phyloP scores from a whole-genome alignment of 2,329 filamentous ascomycete genomes.

The Cladosporium sp. region DNA sequence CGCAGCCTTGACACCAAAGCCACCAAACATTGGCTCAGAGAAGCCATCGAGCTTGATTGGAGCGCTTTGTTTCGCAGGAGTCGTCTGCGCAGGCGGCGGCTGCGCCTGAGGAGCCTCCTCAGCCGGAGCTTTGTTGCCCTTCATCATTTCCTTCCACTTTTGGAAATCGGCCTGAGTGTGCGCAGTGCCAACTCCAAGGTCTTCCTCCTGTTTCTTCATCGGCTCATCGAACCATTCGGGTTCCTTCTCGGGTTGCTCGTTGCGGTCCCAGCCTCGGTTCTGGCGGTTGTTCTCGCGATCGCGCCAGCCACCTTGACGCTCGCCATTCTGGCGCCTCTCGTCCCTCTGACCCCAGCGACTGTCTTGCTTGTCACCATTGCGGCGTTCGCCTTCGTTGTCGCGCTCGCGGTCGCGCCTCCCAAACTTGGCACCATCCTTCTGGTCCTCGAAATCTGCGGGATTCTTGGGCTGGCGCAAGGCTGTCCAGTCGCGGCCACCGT shows the following conservation, averaged over 20 bases:
- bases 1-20: slow-evolving; percentile 48
- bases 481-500: slow-evolving; percentile 53
- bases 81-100: slow-evolving; percentile 17
- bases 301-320: slow-evolving; percentile 56
- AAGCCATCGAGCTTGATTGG: slow-evolving; percentile 61
- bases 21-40: slow-evolving; percentile 73
- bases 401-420: slow-evolving; percentile 25
- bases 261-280: slow-evolving; percentile 52
- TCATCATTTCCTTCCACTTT: slow-evolving; percentile 89
- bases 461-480: slow-evolving; percentile 62
- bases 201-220: slow-evolving; percentile 60
- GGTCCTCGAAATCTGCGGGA: slow-evolving; percentile 44
- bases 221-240: slow-evolving; percentile 79
- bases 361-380: slow-evolving; percentile 70
- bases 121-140: slow-evolving; percentile 37
- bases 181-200: slow-evolving; percentile 30
- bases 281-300: slow-evolving; percentile 38
- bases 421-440: slow-evolving; percentile 59
- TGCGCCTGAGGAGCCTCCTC: slow-evolving; percentile 17
- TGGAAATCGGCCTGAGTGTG: slow-evolving; percentile 90
- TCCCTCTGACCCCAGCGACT: slow-evolving; percentile 49
- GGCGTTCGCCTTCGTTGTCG: slow-evolving; percentile 50
- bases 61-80: slow-evolving; percentile 47
- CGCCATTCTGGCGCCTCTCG: slow-evolving; percentile 36
- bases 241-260: slow-evolving; percentile 64